Base-by-base conservation (phyloP, 257 asterid species). In the Jaltomata sinuosa region DNA sequence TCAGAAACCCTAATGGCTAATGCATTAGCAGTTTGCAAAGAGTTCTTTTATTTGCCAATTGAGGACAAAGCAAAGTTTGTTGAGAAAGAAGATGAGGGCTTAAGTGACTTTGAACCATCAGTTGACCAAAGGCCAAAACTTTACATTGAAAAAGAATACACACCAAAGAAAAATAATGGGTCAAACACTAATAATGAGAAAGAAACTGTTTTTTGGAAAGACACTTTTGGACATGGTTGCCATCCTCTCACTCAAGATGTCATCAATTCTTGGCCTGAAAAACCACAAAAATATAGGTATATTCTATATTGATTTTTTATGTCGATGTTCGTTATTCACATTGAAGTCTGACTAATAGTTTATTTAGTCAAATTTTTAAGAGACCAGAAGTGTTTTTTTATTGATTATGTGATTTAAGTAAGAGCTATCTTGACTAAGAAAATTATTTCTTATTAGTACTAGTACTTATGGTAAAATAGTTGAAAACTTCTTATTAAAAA, bases 271-370 rank as follows among this genome's bases (percentile, higher is more conserved):
- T 84, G 69, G 86, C 83, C 83, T 25, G 79, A 84, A 34, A 84
- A 84, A 49, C 86, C 86, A 77, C 36, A 53, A 53, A 45, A 31
- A 12, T 77, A 84, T 72, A 45, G 79, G 86, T 84, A 77, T 25
- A 1, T 31, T 62, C 5, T 0, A 62, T 62, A 18, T 16, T 45
- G 8, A 40, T 45, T 2, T 45, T 2, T 10, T 11, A 45, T 2
- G 6, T 57, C 0, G 8, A 0, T 25, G 18, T 59, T 59, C 19
- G 34, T 22, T 59, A 59, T 4, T 0, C 0, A n/a, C 0, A 57
- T 3, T 9, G 7, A n/a, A 9, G 65, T n/a, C 14, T 55, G 2
- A 55, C 2, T 55, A 1, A 0, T n/a, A 55, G 15, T 57, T 0
- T 57, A 0, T 57, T 57, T 0, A 6, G 11, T 0, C 65, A 57